These are phyloP conservation scores for Lichenothelia convexa DNA, from an alignment of 495 filamentous ascomycete species.

Conservation along the genomic window DNA sequence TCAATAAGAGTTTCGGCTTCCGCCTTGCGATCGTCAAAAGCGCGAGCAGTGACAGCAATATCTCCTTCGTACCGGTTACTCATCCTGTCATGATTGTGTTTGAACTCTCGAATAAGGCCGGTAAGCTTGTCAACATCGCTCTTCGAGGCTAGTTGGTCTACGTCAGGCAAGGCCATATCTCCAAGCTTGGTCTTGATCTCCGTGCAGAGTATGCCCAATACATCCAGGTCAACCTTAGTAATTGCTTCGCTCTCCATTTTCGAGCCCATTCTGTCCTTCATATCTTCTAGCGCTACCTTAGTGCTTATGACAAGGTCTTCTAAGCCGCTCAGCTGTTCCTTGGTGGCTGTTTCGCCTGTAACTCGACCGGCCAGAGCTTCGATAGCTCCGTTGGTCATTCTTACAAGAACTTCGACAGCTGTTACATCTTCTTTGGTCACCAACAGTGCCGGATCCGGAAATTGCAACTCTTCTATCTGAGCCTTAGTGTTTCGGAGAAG, in stretches of 20 bases:
- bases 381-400: constrained; percentile 52
- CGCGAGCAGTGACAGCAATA: constrained; percentile 54
- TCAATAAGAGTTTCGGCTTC: constrained; percentile 41
- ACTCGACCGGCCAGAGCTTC: constrained; percentile 31
- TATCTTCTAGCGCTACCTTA: constrained; percentile 51
- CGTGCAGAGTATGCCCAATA: constrained; percentile 55
- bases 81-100: constrained; percentile 23
- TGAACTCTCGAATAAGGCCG: constrained; percentile 49
- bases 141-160: constrained; percentile 43
- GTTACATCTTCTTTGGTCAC: constrained; percentile 64
- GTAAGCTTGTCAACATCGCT: constrained; percentile 44
- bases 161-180: constrained; percentile 47
- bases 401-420: constrained; percentile 46
- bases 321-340: constrained; percentile 54
- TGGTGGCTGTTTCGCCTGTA: constrained; percentile 20
- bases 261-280: constrained; percentile 31
- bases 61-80: constrained; percentile 48
- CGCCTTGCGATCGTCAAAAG: constrained; percentile 57
- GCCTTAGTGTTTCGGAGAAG: constrained; percentile 70
- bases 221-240: constrained; percentile 61
- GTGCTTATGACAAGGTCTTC: constrained; percentile 61
- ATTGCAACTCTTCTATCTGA: constrained; percentile 56
- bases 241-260: constrained; percentile 46
- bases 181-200: constrained; percentile 63
- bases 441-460: constrained; percentile 38